Percentiles rank a stretch among this genome's conserved stretches.
phyloP scores from a whole-genome alignment of 345 rosid genomes.

The Lepidium sativum region DNA sequence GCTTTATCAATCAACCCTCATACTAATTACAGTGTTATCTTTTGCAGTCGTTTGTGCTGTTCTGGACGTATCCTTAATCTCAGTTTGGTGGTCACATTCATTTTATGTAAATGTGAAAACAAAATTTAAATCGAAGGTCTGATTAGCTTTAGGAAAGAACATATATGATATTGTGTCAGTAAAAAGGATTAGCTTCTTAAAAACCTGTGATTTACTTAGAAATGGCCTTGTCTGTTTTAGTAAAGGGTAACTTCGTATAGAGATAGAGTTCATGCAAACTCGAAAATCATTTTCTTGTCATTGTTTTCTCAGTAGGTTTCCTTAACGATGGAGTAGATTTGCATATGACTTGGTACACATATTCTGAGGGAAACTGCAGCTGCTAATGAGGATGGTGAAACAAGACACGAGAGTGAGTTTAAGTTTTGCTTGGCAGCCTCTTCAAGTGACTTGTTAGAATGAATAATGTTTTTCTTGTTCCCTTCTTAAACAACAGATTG shows the following conservation, averaged over 20 bases:
- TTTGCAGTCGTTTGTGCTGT: constrained; percentile 94
- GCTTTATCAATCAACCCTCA: background rate
- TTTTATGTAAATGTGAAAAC: background rate
- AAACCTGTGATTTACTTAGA: background rate
- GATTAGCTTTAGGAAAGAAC: background rate
- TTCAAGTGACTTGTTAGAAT: constrained; percentile 3
- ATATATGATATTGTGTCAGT: background rate
- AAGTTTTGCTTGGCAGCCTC: constrained; percentile 3
- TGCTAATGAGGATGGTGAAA: constrained; percentile 10
- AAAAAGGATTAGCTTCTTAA: background rate
- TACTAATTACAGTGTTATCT: background rate
- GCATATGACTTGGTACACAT: constrained; percentile 96
- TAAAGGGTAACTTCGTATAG: background rate
- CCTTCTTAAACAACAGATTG: background rate
- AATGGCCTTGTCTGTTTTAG: background rate
- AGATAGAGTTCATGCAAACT: background rate
- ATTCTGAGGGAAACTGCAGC: constrained; percentile 45
- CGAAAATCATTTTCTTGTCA: background rate
- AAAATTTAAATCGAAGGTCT: background rate
- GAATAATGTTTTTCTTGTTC: background rate
- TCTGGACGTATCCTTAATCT: constrained; percentile 80
- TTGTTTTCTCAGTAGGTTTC: constrained; percentile 20
- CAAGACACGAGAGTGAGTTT: background rate
- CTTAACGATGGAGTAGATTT: constrained; percentile 57
- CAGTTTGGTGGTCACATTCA: background rate